Evolutionary conservation across 139 green algal genomes (phyloP).

Genomic region (Nannochloris sp.): DNA sequence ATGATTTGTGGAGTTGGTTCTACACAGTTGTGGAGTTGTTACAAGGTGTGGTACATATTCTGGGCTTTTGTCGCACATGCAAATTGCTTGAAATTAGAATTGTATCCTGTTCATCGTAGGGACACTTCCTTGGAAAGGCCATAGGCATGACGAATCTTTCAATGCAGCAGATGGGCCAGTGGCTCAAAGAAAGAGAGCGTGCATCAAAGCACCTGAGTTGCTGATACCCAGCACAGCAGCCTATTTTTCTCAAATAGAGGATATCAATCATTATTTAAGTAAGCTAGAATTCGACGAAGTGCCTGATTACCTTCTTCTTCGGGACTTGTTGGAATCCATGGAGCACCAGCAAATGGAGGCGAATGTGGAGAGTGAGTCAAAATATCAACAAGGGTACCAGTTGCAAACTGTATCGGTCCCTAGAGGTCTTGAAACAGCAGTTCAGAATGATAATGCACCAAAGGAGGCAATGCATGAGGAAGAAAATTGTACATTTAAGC

Average conservation of each 20-base stretch:
- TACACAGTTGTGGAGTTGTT: conserved; percentile 79
- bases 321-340: not conserved
- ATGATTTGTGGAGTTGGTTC: conserved; percentile 86
- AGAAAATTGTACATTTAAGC: too few relatives aligned
- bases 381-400: not conserved
- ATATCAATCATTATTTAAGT: conserved; percentile 12
- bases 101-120: too few relatives aligned
- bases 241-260: conserved; percentile 11
- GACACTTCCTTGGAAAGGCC: too few relatives aligned
- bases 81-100: too few relatives aligned
- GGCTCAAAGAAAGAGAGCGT: conserved; percentile 15
- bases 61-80: not conserved
- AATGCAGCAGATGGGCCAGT: not conserved
- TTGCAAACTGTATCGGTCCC: too few relatives aligned
- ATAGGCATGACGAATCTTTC: too few relatives aligned
- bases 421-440: too few relatives aligned
- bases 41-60: conserved; percentile 21
- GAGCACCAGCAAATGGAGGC: not conserved
- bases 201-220: conserved; percentile 10
- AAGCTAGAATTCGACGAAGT: conserved; percentile 14
- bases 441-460: too few relatives aligned
- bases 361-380: not conserved
- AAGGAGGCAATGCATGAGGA: too few relatives aligned
- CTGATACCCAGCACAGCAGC: conserved; percentile 7
- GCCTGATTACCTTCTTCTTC: conserved; percentile 6